Conservation (phyloP, 225 moss, liverwort and hornwort genomes). For the Pseudoscleropodium purum region DNA sequence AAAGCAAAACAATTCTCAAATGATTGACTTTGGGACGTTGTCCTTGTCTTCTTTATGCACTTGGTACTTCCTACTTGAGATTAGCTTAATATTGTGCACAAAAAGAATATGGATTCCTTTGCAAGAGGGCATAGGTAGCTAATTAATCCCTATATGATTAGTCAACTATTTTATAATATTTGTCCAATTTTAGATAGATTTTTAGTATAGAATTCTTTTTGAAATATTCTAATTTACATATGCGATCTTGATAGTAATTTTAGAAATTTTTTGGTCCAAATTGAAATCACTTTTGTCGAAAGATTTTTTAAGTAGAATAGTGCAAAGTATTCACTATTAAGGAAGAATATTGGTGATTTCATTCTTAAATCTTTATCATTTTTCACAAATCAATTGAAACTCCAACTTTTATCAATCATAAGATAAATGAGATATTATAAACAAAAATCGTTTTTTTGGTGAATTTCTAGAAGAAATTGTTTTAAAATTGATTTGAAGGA, state of each 20-base stretch:
- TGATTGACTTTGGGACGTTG: background rate
- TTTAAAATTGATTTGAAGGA: background rate
- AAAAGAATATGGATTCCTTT: background rate
- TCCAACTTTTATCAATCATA: background rate
- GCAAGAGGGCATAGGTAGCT: background rate
- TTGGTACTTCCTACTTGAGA: background rate
- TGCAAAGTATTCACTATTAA: background rate
- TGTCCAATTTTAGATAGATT: background rate
- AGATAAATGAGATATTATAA: no score
- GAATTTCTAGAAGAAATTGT: background rate
- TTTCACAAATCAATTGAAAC: background rate
- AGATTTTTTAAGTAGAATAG: background rate
- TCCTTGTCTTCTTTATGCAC: background rate
- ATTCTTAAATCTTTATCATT: background rate
- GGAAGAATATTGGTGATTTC: background rate
- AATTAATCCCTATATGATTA: fast-evolving
- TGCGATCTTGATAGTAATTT: fast-evolving
- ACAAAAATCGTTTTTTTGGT: background rate
- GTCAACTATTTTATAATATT: background rate
- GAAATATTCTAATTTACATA: background rate
- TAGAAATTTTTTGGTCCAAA: background rate
- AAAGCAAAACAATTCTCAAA: background rate
- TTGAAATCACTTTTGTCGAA: background rate
- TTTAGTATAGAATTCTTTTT: background rate
- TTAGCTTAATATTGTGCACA: no score